A percentile compares a stretch with the other conserved stretches of the same genome.
These are phyloP conservation scores for Mycena maculata DNA, from an alignment of 768 basidiomycete genomes.

Conservation along the genomic window DNA sequence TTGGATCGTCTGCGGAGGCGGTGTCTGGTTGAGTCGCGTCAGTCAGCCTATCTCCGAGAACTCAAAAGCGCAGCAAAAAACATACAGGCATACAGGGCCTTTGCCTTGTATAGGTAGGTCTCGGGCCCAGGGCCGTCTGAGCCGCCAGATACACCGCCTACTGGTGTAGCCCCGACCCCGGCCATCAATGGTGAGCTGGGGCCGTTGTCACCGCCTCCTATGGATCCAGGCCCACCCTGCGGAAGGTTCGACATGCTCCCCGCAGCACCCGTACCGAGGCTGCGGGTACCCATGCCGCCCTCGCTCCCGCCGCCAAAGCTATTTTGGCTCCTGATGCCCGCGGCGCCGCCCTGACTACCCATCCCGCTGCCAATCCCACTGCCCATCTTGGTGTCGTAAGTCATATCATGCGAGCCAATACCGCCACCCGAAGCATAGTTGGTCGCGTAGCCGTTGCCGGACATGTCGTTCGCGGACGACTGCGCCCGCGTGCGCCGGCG, in stretches of 20 bases:
- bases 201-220: constrained; percentile 60
- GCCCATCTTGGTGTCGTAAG: constrained; percentile 75
- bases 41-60: constrained; percentile 35
- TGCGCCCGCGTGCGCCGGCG: constrained; percentile 78
- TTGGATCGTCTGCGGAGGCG: constrained; percentile 95
- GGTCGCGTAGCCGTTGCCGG: constrained; percentile 71
- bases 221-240: constrained; percentile 52
- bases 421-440: constrained; percentile 77
- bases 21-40: constrained; percentile 67
- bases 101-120: constrained; percentile 77
- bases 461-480: constrained; percentile 73
- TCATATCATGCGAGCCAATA: constrained; percentile 71
- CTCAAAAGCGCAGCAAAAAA: constrained; percentile 33
- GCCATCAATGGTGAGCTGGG: constrained; percentile 76
- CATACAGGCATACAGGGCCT: constrained; percentile 91
- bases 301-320: constrained; percentile 58
- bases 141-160: constrained; percentile 52
- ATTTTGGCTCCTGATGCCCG: constrained; percentile 59
- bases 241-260: constrained; percentile 70
- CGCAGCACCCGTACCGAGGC: constrained; percentile 52
- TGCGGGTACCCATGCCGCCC: constrained; percentile 38
- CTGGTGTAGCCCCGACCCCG: constrained; percentile 62
- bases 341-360: constrained; percentile 49
- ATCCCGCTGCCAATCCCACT: constrained; percentile 59
- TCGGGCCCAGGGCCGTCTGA: constrained; percentile 51